A percentile compares a stretch with the other conserved stretches of the same genome.
Conservation (phyloP, 495 filamentous ascomycete species). For the Aspergillus nanangensis region DNA sequence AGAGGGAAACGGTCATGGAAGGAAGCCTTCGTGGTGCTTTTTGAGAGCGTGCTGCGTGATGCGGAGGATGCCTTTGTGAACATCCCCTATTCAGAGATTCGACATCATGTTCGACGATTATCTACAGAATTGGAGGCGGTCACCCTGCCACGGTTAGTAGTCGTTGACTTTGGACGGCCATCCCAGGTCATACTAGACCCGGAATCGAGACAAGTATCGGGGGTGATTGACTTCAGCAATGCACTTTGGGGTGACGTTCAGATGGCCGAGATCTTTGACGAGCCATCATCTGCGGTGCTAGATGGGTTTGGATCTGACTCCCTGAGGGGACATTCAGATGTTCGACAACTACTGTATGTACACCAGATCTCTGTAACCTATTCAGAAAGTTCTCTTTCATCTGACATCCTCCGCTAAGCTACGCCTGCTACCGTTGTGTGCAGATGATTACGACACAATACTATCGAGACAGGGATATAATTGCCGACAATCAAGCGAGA, state of each 20-base stretch:
- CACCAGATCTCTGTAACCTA: no score
- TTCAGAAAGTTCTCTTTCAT: no score
- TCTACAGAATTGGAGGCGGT: constrained; percentile 52
- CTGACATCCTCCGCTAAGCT: constrained; percentile 19
- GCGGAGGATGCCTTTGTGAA: constrained; percentile 66
- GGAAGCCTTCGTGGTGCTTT: constrained; percentile 53
- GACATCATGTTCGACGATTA: constrained; percentile 44
- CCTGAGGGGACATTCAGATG: constrained; percentile 10
- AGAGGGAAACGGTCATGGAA: constrained; percentile 54
- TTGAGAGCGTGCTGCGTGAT: constrained; percentile 62
- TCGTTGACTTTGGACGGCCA: constrained; percentile 52
- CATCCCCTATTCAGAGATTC: constrained; percentile 61
- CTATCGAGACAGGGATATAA: constrained; percentile 34
- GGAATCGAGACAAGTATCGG: constrained; percentile 37
- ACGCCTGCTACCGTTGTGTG: constrained; percentile 39
- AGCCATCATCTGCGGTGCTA: constrained; percentile 27
- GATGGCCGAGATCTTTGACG: constrained; percentile 42
- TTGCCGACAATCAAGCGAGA: constrained; percentile 34
- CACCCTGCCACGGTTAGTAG: constrained; percentile 48
- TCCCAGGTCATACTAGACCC: constrained; percentile 56
- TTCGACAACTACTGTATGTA: constrained; percentile 35
- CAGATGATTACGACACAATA: constrained; percentile 37
- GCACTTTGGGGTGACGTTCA: constrained; percentile 47
- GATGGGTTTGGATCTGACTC: constrained; percentile 36
- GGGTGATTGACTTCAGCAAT: constrained; percentile 41